Base-by-base conservation (phyloP, 768 basidiomycete genomes). In the Phlegmacium glaucopus region DNA sequence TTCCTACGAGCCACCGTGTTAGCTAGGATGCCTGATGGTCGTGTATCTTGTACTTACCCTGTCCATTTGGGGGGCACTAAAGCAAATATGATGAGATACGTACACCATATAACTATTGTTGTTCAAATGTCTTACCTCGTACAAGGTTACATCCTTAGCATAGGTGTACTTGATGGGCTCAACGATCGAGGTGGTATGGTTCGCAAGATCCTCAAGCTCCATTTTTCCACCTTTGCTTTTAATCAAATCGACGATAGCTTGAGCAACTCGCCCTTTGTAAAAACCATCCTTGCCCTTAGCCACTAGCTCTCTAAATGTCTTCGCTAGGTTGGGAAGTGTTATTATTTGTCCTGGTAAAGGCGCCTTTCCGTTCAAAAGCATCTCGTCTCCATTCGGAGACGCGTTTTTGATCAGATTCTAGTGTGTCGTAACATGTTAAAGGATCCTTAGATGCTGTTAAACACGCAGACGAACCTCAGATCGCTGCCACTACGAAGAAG, bases 1-100 rank as follows among this genome's bases (percentile, higher is more conserved):
- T 79, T n/a, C 85, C 83, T 85, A 22, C 5, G 22, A 22, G 22
- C 22, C 22, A 22, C 22, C 22, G 22, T 22, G 5, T 22, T 22
- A 22, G 22, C 22, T 22, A n/a, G 36, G 45, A 38, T 22, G 3
- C 16, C 5, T 35, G 37, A 37, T 44, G 13, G 35, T 12, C 12
- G 26, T 39, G 16, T 2, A 11, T 1, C 16, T 35, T 9, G 4
- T 1, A 25, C 48, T 27, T 45, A 70, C 94, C 95, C 79, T 97
- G 94, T 8, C 95, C 94, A 62, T 96, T 98, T 0, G 95, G 95
- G 7, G 94, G 95, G 58, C 93, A 95, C 91, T 92, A 37, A 6
- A 6, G 3, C 11, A 38, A 12, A 34, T 30, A 42, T n/a, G 43
- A 30, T n/a, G 39, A 42, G 32, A 55, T 44, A 15, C 51, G 43